Evolutionary conservation across 208 protist species (phyloP).

Genomic region (Strigomonas oncopelti): DNA sequence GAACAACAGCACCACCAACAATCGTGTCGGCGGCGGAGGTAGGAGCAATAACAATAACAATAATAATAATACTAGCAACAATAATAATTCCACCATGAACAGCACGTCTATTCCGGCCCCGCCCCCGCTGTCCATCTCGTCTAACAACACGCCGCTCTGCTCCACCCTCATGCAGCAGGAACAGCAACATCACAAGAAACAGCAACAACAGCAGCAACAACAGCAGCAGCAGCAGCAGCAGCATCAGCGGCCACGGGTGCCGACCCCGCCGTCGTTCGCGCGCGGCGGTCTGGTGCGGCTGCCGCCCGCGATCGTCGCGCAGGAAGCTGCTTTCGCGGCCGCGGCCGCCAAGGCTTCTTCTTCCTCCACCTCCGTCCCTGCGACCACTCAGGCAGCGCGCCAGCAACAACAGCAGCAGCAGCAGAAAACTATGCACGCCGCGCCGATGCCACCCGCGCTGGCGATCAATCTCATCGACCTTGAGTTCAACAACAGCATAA

Average conservation of each 20-base stretch:
- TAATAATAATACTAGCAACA: neutral
- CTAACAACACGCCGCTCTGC: neutral
- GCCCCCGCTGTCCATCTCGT: neutral
- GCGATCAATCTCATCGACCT: neutral
- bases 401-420: too few species aligned
- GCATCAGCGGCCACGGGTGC: neutral
- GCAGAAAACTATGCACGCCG: neutral
- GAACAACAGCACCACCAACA: too few species aligned
- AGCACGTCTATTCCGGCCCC: neutral
- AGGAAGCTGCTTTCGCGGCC: too few species aligned
- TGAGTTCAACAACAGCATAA: neutral
- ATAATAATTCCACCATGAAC: neutral
- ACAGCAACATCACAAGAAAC: neutral
- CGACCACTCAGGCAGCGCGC: too few species aligned
- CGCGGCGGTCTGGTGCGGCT: neutral
- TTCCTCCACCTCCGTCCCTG: too few species aligned
- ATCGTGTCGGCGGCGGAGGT: too few species aligned
- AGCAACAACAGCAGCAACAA: conserved; percentile 1
- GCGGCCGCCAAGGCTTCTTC: too few species aligned
- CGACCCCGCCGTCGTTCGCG: neutral
- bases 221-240: neutral
- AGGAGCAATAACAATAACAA: too few species aligned
- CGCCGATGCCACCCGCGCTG: neutral
- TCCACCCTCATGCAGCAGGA: neutral
- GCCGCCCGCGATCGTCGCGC: too few species aligned